Evolutionary conservation across 148 eudicot genomes (phyloP), one percentile per base, ranked within the genome.

Genomic region (Chenopodium suecicum): DNA sequence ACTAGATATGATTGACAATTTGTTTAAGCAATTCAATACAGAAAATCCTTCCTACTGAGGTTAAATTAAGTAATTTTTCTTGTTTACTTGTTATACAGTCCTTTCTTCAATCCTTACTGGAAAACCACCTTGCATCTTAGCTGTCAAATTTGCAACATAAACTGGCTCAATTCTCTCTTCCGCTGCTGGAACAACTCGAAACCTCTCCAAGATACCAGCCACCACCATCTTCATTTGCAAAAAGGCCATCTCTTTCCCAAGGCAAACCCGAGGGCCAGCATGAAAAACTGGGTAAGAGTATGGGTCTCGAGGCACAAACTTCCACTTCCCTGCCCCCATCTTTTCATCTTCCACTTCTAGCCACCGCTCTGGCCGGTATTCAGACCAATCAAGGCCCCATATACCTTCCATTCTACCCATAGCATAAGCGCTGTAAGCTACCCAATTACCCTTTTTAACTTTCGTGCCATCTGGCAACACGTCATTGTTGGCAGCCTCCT

Each of bases 211-310:
- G 63, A 90, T 81, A 25, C 86, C 86, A 7, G 89, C 81, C 9
- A 85, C 84, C 48, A 90, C 82, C 71, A 83, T 79, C 90, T 90
- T 90, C 93, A 90, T 89, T 67, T 90, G 90, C 84, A 89, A 72
- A 31, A 85, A 83, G 11, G 91, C 91, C 93, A 90, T 87, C 29
- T 89, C 90, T 79, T 89, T 89, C 23, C 91, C 93, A 37, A 90
- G 84, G 80, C 91, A 89, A 81, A 86, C 74, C 80, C 91, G 82
- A 0, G 91, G 90, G 31, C 92, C 92, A 4, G 93, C 91, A 48
- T 89, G 89, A 75, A 90, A 89, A 72, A 89, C 90, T 20, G 91
- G 91, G 69, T 78, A 90, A 7, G 83, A 77, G 70, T 82, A 90
- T 14, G 88, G 82, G 58, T 89, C 90, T 31, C 78, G 34, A 0